Evolutionary conservation across 495 filamentous ascomycete genomes (phyloP).

Genomic region (Cudoniella acicularis): DNA sequence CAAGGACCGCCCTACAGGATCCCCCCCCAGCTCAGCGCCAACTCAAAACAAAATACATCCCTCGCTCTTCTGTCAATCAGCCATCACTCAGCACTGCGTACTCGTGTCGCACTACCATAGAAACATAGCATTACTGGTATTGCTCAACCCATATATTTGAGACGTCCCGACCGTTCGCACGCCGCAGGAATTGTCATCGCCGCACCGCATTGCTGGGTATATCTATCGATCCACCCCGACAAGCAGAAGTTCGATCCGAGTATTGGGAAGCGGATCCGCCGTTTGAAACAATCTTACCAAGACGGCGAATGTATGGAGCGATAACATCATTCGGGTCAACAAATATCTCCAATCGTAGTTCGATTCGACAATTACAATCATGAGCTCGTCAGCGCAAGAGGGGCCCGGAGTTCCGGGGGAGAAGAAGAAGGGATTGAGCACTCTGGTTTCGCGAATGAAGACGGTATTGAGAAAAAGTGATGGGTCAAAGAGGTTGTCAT

Average conservation of each 20-base stretch:
- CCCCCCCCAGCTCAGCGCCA: neutral
- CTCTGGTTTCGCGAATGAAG: slow-evolving; percentile 60
- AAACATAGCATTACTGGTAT: neutral
- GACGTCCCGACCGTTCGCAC: neutral
- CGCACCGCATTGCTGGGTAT: neutral
- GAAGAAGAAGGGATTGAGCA: slow-evolving; percentile 61
- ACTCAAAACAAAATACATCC: neutral
- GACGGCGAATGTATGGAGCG: slow-evolving; percentile 4
- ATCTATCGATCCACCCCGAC: neutral
- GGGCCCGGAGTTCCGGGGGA: slow-evolving; percentile 24
- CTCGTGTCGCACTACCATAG: neutral
- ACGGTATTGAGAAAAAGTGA: slow-evolving; percentile 55
- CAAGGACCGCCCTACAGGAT: neutral
- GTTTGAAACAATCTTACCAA: neutral
- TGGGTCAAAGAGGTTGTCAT: slow-evolving; percentile 40
- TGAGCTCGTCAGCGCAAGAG: slow-evolving; percentile 17
- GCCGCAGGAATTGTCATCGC: neutral
- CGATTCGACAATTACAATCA: slow-evolving; percentile 5
- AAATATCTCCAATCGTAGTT: slow-evolving; percentile 1
- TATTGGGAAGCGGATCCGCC: neutral
- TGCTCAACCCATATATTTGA: neutral
- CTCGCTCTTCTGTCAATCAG: neutral
- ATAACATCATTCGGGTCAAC: neutral
- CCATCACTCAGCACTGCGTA: slow-evolving; percentile 7
- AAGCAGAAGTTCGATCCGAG: neutral